Evolutionary conservation across 192 early-diverging fungal genomes (phyloP).

Genomic region (Borealophlyctis nickersoniae): DNA sequence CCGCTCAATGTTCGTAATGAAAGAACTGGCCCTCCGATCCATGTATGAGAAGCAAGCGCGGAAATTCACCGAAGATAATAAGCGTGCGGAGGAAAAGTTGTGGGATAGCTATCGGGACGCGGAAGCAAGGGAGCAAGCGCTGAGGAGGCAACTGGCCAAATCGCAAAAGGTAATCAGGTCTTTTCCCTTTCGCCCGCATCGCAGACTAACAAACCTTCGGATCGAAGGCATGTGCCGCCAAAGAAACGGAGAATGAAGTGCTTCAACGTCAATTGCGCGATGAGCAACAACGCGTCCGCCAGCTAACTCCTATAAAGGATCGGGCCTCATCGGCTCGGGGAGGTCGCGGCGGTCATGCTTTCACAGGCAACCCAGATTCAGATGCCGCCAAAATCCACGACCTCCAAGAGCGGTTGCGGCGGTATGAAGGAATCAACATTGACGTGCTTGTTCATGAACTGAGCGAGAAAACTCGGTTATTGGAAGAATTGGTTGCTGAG

Average conservation of each 20-base stretch:
- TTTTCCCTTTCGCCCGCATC: too few species aligned
- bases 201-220: too few species aligned
- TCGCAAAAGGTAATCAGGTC: slow-evolving; percentile 39
- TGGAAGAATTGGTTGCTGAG: slow-evolving; percentile 44
- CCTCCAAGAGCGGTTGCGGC: slow-evolving; percentile 35
- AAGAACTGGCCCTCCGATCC: slow-evolving; percentile 46
- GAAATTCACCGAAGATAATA: slow-evolving; percentile 46
- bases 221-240: slow-evolving; percentile 19
- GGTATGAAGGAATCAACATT: slow-evolving; percentile 48
- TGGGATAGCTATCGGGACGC: slow-evolving; percentile 59
- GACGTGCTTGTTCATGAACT: slow-evolving; percentile 45
- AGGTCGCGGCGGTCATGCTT: slow-evolving; percentile 3
- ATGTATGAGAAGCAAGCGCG: slow-evolving; percentile 47
- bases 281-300: slow-evolving; percentile 40
- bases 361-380: not conserved
- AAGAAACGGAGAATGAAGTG: slow-evolving; percentile 39
- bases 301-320: slow-evolving; percentile 32
- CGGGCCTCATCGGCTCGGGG: slow-evolving; percentile 23
- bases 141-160: slow-evolving; percentile 46
- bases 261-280: slow-evolving; percentile 45
- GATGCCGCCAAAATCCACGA: slow-evolving; percentile 26
- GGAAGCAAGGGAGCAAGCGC: slow-evolving; percentile 45
- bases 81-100: slow-evolving; percentile 53
- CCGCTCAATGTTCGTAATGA: slow-evolving; percentile 49
- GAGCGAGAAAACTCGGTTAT: slow-evolving; percentile 41